Evolutionary conservation across 1,284 basidiomycete genomes (phyloP), one percentile per base, ranked within the genome.

Genomic region (Singerocomus inundabilis): DNA sequence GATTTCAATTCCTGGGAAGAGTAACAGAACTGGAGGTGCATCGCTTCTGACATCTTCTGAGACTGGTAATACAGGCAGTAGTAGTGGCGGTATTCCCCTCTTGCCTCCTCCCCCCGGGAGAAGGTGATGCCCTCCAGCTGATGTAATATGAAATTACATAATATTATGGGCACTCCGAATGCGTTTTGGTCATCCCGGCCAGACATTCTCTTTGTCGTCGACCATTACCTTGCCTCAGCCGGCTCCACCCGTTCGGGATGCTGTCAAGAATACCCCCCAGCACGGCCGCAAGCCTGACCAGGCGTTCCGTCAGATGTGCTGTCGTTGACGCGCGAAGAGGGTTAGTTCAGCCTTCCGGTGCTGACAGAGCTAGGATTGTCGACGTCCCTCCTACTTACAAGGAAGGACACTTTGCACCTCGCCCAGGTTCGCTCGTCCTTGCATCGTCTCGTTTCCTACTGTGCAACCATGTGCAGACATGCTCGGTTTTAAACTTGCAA

Each of bases 401-500:
- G 59, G 84, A 88, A 57, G 77, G 74, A 5, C 80, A 86, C 63
- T 82, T 90, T 57, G 68, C 85, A n/a, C 88, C 88, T 15, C 74
- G 83, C 54, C 72, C 82, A 63, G 88, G 88, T 88, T 57, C 50
- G 73, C 58, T 32, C 26, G 16, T 45, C 15, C 30, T 32, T 45
- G 12, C 29, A 13, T 47, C n/a, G 24, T 53, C 36, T 34, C 21
- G 1, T 44, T 43, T 45, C 21, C 42, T 32, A 28, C 5, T 41
- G 18, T 41, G 15, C 29, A 30, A 43, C 35, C 18, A 10, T 43
- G 16, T 53, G 10, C 55, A 91, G 92, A 93, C 64, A 91, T 93
- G 87, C 81, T 93, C 51, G 92, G 92, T 7, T 95, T 95, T 72
- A 93, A 92, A 70, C 74, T 95, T 18, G 86, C 87, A 59, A 74